A percentile compares a stretch with the other conserved stretches of the same genome.
Evolutionary conservation across 2,329 filamentous ascomycete genomes (phyloP).

Genomic region (Aspergillus latus): DNA sequence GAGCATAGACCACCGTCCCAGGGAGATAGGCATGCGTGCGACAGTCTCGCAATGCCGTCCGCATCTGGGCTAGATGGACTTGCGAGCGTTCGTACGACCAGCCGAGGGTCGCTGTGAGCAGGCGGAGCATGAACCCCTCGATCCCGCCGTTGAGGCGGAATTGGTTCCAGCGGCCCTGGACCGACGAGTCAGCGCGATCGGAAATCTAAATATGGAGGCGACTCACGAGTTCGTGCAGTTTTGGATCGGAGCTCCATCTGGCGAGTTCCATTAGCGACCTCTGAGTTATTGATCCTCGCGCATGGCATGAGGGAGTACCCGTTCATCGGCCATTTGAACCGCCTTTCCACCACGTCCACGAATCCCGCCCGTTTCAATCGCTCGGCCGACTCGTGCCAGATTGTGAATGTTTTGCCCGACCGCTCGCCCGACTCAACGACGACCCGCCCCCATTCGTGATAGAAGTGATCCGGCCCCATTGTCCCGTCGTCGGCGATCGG

Average conservation of each 20-base stretch:
- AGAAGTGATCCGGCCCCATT: conserved; percentile 21
- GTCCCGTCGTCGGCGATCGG: conserved; percentile 23
- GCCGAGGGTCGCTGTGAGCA: conserved; percentile 23
- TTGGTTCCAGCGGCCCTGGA: conserved; percentile 24
- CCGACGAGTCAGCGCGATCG: background rate
- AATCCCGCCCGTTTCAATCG: conserved; percentile 29
- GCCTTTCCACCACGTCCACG: conserved; percentile 25
- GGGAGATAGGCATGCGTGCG: conserved; percentile 25
- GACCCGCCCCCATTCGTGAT: conserved; percentile 20
- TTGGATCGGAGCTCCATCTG: conserved; percentile 24
- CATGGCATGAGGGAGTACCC: conserved; percentile 3
- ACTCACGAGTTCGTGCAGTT: conserved; percentile 24
- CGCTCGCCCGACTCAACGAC: conserved; percentile 19
- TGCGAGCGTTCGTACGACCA: conserved; percentile 28
- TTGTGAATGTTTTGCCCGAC: conserved; percentile 34
- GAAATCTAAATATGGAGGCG: too few species aligned
- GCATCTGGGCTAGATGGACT: conserved; percentile 26
- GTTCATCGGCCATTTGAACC: conserved; percentile 28
- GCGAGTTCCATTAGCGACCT: background rate
- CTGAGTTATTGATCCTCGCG: background rate
- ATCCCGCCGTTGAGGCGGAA: conserved; percentile 21
- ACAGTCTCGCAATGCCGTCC: conserved; percentile 21
- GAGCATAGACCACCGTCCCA: conserved; percentile 21
- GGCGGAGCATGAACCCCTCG: conserved; percentile 25
- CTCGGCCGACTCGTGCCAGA: conserved; percentile 25